Percentiles rank a stretch among this genome's conserved stretches.
Conservation (phyloP, 2,329 filamentous ascomycete genomes). For the Nemania sp. region DNA sequence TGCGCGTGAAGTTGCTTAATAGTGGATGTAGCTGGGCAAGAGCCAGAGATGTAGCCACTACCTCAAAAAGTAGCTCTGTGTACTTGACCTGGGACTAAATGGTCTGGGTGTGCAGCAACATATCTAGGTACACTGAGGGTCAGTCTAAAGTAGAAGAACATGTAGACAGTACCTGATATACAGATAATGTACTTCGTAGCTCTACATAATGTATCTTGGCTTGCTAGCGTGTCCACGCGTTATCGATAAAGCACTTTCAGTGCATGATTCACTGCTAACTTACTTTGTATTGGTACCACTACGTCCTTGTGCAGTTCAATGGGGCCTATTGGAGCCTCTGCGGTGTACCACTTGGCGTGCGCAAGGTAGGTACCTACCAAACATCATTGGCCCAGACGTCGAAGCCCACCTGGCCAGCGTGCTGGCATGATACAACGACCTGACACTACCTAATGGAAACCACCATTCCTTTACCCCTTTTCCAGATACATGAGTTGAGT, state of each 20-base stretch:
- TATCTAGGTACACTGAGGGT: no score
- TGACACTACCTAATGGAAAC: no score
- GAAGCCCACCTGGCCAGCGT: slow-evolving; percentile 21
- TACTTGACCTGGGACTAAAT: no score
- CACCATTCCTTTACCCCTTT: slow-evolving; percentile 33
- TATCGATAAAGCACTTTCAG: slow-evolving; percentile 14
- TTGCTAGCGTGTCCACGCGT: not conserved
- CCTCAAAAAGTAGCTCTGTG: no score
- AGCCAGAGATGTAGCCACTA: no score
- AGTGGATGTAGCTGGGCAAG: not conserved
- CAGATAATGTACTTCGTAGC: not conserved
- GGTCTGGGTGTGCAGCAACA: no score
- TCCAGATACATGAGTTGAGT: slow-evolving; percentile 12
- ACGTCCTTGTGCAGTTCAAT: no score
- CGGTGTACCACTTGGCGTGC: not conserved
- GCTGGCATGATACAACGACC: slow-evolving; percentile 25
- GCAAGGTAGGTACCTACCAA: no score
- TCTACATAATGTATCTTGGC: not conserved
- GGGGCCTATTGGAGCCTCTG: not conserved
- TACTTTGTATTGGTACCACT: no score
- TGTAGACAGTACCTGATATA: not conserved
- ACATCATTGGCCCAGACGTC: slow-evolving; percentile 15
- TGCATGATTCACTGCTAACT: not conserved
- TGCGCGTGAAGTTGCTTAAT: not conserved
- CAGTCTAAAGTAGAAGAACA: no score